Conservation (phyloP, 768 basidiomycete species). For the Coprinopsis cinerea region DNA sequence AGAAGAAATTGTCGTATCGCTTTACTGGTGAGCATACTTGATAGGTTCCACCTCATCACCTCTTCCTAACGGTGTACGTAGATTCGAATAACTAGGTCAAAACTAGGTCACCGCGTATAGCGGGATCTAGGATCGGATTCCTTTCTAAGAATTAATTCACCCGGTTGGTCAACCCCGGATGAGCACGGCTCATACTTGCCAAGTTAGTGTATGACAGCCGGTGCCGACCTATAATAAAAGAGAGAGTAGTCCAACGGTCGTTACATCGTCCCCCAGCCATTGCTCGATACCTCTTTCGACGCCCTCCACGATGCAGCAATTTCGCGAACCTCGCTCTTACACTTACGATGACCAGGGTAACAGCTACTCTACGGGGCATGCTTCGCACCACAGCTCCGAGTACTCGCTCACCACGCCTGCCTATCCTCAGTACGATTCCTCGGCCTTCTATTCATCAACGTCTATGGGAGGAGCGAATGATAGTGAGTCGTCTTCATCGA, state of each 20-base stretch:
- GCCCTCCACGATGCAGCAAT: conserved; percentile 32
- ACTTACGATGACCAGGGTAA: conserved; percentile 33
- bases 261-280: conserved; percentile 21
- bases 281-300: conserved; percentile 9
- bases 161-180: conserved; percentile 22
- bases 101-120: conserved; percentile 36
- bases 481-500: conserved; percentile 14
- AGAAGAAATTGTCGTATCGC: conserved; percentile 22
- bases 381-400: conserved; percentile 22
- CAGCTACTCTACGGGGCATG: conserved; percentile 24
- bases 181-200: conserved; percentile 26
- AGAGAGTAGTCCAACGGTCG: conserved; percentile 21
- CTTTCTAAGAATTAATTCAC: conserved; percentile 3
- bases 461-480: conserved; percentile 20
- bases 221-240: conserved; percentile 43
- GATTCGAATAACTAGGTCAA: conserved; percentile 31
- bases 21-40: conserved; percentile 26
- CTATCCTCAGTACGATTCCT: conserved; percentile 29
- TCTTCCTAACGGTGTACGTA: conserved; percentile 18
- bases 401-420: conserved; percentile 20
- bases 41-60: conserved; percentile 22
- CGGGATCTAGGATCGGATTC: conserved; percentile 35
- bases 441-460: conserved; percentile 29
- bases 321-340: conserved; percentile 35
- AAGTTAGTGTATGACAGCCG: conserved; percentile 37